Evolutionary conservation across 352 stramenopile genomes (phyloP).

Genomic region (Globisporangium camurandrum): DNA sequence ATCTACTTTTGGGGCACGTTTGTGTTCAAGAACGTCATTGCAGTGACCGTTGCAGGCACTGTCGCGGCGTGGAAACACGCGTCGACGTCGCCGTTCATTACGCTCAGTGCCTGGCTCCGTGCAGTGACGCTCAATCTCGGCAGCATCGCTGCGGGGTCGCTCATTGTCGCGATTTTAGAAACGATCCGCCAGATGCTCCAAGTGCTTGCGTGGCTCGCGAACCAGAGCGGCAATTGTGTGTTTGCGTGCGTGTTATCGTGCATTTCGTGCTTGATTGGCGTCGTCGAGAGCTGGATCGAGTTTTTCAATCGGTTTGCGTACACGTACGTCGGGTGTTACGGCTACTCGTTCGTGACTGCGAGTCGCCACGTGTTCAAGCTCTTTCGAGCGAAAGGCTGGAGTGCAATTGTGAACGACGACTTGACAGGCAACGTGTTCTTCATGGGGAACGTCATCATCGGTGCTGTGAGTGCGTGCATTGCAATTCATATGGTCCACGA

Average conservation of each 20-base stretch:
- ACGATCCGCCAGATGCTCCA: constrained; percentile 61
- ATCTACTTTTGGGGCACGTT: constrained; percentile 90
- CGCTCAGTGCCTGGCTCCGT: constrained; percentile 64
- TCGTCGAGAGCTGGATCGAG: constrained; percentile 79
- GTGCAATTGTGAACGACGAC: constrained; percentile 85
- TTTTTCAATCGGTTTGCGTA: constrained; percentile 89
- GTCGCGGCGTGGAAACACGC: constrained; percentile 88
- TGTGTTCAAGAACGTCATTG: constrained; percentile 86
- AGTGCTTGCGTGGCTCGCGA: constrained; percentile 51
- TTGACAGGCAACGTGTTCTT: constrained; percentile 82
- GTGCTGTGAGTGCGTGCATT: constrained; percentile 56
- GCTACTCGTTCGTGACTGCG: constrained; percentile 76
- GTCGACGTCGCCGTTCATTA: constrained; percentile 63
- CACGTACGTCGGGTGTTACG: constrained; percentile 83
- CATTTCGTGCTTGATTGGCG: constrained; percentile 69
- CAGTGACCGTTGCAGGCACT: constrained; percentile 83
- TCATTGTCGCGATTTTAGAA: constrained; percentile 89
- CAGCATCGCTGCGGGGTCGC: constrained; percentile 89
- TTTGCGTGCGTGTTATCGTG: constrained; percentile 57
- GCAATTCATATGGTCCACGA: constrained; percentile 42
- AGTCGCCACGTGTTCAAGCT: constrained; percentile 75
- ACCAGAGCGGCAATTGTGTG: constrained; percentile 67
- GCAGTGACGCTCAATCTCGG: constrained; percentile 87
- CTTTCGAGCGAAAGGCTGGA: constrained; percentile 78
- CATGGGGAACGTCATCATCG: constrained; percentile 74